phyloP scores from a whole-genome alignment of 257 asterid genomes.

The Ajuga chamaepitys region DNA sequence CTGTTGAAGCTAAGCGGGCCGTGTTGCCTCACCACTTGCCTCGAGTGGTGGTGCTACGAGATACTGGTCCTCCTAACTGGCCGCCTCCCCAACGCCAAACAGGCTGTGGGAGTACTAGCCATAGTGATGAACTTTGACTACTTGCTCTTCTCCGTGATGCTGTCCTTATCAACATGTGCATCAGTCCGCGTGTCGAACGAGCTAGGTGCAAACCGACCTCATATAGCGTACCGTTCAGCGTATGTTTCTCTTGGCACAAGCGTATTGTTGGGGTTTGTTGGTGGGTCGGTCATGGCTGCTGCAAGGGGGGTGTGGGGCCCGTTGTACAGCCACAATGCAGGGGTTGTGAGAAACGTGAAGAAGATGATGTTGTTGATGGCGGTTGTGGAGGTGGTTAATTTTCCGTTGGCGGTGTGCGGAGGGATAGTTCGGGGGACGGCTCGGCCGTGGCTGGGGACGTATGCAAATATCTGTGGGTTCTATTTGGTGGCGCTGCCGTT shows the following conservation, averaged over 20 bases:
- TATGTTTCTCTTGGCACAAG: constrained; percentile 27
- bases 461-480: constrained; percentile 67
- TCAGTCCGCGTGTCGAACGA: constrained; percentile 77
- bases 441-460: constrained; percentile 64
- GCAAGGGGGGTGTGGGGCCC: constrained; percentile 63
- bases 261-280: constrained; percentile 31
- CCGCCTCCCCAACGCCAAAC: constrained; percentile 44
- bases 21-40: constrained; percentile 81
- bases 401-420: constrained; percentile 76
- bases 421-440: constrained; percentile 92
- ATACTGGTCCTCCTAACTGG: constrained; percentile 63
- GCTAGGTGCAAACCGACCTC: constrained; percentile 49
- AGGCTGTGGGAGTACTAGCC: constrained; percentile 53
- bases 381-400: constrained; percentile 54
- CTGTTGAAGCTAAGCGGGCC: constrained; percentile 53
- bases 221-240: constrained; percentile 36
- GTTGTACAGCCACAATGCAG: constrained; percentile 47
- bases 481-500: constrained; percentile 67
- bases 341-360: constrained; percentile 37
- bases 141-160: constrained; percentile 63
- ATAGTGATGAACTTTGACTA: constrained; percentile 77
- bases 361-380: constrained; percentile 59
- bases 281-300: constrained; percentile 41
- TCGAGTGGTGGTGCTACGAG: constrained; percentile 98
- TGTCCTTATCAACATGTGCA: constrained; percentile 61